Evolutionary conservation across 768 basidiomycete genomes (phyloP).

Genomic region (Mycena metata): DNA sequence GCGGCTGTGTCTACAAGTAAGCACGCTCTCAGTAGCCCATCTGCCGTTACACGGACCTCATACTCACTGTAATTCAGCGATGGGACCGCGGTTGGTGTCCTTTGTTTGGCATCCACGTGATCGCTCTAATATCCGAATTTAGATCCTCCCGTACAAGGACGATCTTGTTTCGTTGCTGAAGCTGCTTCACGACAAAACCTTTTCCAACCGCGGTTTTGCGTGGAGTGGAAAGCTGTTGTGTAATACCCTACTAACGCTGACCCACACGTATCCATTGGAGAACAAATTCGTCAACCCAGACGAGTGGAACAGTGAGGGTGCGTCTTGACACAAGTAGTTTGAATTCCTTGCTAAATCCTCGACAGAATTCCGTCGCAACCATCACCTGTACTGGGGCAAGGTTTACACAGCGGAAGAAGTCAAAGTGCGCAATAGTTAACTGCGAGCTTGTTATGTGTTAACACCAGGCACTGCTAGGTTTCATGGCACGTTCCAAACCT

Average conservation of each 20-base stretch:
- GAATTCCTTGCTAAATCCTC: background rate
- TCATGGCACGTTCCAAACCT: conserved; percentile 83
- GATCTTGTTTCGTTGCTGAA: conserved; percentile 72
- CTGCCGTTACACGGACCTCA: conserved; percentile 8
- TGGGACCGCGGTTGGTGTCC: conserved; percentile 67
- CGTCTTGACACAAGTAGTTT: background rate
- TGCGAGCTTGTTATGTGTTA: background rate
- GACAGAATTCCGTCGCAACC: conserved; percentile 76
- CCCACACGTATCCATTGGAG: conserved; percentile 85
- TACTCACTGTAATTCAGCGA: conserved; percentile 53
- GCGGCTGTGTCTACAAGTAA: conserved; percentile 86
- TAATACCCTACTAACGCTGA: conserved; percentile 78
- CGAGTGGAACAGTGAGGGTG: conserved; percentile 82
- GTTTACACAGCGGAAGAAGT: conserved; percentile 79
- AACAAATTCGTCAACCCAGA: conserved; percentile 85
- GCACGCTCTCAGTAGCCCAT: conserved; percentile 46
- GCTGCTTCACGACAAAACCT: conserved; percentile 76
- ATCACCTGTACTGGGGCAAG: conserved; percentile 87
- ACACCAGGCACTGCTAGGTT: conserved; percentile 54
- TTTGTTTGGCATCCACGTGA: background rate
- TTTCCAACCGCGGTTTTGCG: conserved; percentile 85
- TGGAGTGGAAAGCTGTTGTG: conserved; percentile 85
- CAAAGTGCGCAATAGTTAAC: conserved; percentile 57
- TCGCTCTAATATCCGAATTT: conserved; percentile 7
- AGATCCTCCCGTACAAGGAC: conserved; percentile 77